phyloP scores from a whole-genome alignment of 352 stramenopile genomes.

The Pythium apleroticum region DNA sequence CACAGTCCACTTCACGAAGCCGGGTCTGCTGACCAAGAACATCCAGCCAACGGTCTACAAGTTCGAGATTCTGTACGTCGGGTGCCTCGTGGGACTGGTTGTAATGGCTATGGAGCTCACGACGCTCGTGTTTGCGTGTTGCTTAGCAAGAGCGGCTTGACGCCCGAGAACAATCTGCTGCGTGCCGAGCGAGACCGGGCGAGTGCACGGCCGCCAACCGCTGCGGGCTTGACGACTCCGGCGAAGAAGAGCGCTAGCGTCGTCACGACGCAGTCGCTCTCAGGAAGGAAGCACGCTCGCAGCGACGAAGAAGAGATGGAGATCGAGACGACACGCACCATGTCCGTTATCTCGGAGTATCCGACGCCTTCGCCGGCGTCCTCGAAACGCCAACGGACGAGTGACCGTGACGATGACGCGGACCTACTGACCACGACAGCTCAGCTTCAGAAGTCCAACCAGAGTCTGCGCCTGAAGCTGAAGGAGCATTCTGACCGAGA shows the following conservation, averaged over 20 bases:
- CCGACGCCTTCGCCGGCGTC: background rate
- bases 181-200: conserved; percentile 10
- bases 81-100: background rate
- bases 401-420: conserved; percentile 1
- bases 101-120: background rate
- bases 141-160: conserved; percentile 19
- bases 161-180: conserved; percentile 19
- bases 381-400: conserved; percentile 4
- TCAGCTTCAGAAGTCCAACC: conserved; percentile 21
- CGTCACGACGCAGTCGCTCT: conserved; percentile 3
- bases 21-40: conserved; percentile 39
- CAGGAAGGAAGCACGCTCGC: conserved; percentile 11
- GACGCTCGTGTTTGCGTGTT: background rate
- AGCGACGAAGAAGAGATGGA: conserved; percentile 23
- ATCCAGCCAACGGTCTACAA: conserved; percentile 52
- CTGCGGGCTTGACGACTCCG: background rate
- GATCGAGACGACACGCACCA: conserved; percentile 8
- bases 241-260: background rate
- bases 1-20: conserved; percentile 75
- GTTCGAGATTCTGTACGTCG: conserved; percentile 65
- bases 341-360: conserved; percentile 2
- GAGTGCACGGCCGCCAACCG: background rate
- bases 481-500: conserved; percentile 11
- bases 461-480: conserved; percentile 17
- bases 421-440: conserved; percentile 7